Evolutionary conservation across 495 filamentous ascomycete genomes (phyloP).

Genomic region (Lepidopterella palustris): DNA sequence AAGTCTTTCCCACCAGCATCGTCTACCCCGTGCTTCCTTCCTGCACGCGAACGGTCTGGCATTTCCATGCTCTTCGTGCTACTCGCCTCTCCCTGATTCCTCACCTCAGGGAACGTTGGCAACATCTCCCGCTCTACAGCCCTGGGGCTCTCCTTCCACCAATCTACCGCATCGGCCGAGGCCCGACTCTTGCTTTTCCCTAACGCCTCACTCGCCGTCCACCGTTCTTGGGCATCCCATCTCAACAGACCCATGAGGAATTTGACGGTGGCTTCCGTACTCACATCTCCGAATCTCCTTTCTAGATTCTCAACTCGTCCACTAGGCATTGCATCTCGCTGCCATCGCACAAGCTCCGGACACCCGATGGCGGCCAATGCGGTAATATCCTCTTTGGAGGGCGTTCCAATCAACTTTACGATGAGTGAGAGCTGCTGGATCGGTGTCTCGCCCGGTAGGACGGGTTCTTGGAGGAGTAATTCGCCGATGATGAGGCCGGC

Average conservation of each 20-base stretch:
- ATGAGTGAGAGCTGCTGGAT: slow-evolving; percentile 42
- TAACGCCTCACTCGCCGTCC: slow-evolving; percentile 33
- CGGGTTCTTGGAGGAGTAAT: slow-evolving; percentile 37
- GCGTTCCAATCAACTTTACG: slow-evolving; percentile 40
- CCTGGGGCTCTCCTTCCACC: slow-evolving; percentile 40
- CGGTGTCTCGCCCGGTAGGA: slow-evolving; percentile 40
- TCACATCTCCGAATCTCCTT: slow-evolving; percentile 25
- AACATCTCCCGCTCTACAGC: slow-evolving; percentile 38
- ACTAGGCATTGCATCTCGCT: slow-evolving; percentile 22
- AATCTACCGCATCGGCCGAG: slow-evolving; percentile 22
- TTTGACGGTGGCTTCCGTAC: slow-evolving; percentile 28
- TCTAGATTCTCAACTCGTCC: slow-evolving; percentile 32
- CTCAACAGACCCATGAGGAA: slow-evolving; percentile 27
- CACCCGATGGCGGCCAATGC: slow-evolving; percentile 32
- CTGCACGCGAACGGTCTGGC: slow-evolving; percentile 5
- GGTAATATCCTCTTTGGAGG: slow-evolving; percentile 34
- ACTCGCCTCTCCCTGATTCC: slow-evolving; percentile 29
- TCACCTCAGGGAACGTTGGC: slow-evolving; percentile 43
- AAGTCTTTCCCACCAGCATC: slow-evolving; percentile 19
- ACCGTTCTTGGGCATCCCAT: slow-evolving; percentile 31
- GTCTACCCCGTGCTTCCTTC: slow-evolving; percentile 12
- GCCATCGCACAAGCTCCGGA: slow-evolving; percentile 34
- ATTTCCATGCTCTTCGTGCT: slow-evolving; percentile 1
- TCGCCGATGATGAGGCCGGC: slow-evolving; percentile 44
- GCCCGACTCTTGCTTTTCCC: slow-evolving; percentile 23